These are phyloP conservation scores for Neofusicoccum parvum DNA, from an alignment of 2,329 filamentous ascomycete genomes.

Conservation along the genomic window DNA sequence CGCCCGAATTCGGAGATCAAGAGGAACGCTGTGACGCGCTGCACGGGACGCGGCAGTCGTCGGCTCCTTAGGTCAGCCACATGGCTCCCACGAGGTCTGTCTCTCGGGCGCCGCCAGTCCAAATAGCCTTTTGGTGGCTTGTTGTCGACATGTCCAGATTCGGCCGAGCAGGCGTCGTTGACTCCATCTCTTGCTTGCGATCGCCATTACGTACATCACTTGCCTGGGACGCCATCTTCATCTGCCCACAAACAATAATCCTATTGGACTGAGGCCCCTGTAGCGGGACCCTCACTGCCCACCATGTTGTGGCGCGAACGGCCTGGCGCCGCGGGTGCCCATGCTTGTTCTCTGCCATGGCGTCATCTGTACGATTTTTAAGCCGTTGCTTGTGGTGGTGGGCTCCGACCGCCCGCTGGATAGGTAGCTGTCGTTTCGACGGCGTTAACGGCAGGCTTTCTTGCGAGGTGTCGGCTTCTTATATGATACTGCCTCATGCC, in stretches of 20 bases:
- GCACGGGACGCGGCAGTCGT: neutral
- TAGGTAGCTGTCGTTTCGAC: neutral
- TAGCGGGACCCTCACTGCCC: neutral
- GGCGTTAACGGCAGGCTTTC: neutral
- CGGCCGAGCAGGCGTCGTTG: neutral
- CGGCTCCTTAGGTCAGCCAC: neutral
- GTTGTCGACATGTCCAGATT: neutral
- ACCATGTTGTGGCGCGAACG: neutral
- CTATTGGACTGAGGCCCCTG: neutral
- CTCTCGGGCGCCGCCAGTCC: neutral
- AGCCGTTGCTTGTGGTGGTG: neutral
- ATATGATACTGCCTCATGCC: neutral
- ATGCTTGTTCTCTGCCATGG: neutral
- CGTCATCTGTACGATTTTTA: slow-evolving; percentile 6
- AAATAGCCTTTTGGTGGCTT: neutral
- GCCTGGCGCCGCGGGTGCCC: neutral
- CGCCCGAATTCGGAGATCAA: too few species aligned
- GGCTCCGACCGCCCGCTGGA: neutral
- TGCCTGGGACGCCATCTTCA: neutral
- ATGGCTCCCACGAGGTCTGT: neutral
- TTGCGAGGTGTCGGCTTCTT: neutral
- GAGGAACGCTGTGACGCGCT: neutral
- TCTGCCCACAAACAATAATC: neutral
- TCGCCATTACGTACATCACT: slow-evolving; percentile 2
- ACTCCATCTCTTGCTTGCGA: neutral